These are phyloP conservation scores for Magnaporthales sp. DNA, from an alignment of 2,329 filamentous ascomycete genomes.

Conservation along the genomic window DNA sequence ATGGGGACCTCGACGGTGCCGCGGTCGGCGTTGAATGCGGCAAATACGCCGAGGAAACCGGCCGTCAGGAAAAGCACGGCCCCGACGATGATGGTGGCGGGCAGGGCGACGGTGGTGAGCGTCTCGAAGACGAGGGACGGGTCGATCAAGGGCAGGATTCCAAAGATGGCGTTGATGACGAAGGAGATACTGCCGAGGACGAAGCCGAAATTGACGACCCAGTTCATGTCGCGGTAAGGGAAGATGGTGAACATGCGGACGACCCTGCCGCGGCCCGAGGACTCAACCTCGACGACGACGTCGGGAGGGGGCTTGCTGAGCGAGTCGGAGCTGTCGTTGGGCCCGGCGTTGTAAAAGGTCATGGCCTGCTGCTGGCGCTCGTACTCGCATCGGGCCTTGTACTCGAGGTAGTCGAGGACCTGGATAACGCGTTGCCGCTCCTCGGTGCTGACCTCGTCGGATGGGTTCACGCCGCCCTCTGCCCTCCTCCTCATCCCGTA, in stretches of 20 bases:
- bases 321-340: conserved; percentile 1
- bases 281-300: neutral
- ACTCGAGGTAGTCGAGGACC: conserved; percentile 3
- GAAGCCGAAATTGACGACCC: conserved; percentile 15
- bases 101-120: conserved; percentile 3
- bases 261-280: neutral
- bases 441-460: neutral
- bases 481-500: neutral
- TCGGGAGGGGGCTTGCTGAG: conserved; percentile 4
- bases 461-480: neutral
- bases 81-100: neutral
- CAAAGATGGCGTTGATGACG: conserved; percentile 6
- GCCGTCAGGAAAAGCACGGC: neutral
- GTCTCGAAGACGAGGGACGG: conserved; percentile 3
- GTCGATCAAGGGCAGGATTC: conserved; percentile 4
- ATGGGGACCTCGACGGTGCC: conserved; percentile 2
- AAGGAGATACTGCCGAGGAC: conserved; percentile 10
- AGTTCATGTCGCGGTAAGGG: conserved; percentile 11
- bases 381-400: neutral
- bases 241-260: conserved; percentile 11
- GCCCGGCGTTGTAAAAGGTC: neutral
- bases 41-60: neutral
- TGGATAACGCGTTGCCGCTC: conserved; percentile 1
- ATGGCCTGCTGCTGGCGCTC: neutral
- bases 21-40: conserved; percentile 3